phyloP scores from a whole-genome alignment of 345 rosid species.

The Gossypioides kirkii region DNA sequence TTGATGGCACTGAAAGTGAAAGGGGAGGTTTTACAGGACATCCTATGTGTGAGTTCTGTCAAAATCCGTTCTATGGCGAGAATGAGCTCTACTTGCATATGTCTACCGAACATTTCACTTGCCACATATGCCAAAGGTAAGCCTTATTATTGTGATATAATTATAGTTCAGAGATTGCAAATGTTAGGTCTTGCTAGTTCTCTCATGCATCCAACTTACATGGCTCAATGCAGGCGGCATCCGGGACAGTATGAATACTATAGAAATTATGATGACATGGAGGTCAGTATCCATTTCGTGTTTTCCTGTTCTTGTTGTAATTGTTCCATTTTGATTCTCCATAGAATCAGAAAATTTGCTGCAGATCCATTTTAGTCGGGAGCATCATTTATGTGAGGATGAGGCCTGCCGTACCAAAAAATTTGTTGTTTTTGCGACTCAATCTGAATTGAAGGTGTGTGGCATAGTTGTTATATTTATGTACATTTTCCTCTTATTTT shows the following conservation, averaged over 20 bases:
- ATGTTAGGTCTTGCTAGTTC: background rate
- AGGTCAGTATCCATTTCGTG: slow-evolving; percentile 36
- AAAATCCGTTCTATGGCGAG: slow-evolving; percentile 63
- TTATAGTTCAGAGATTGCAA: slow-evolving; percentile 2
- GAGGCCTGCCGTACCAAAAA: slow-evolving; percentile 64
- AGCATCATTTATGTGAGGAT: slow-evolving; percentile 68
- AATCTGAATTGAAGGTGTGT: slow-evolving; percentile 60
- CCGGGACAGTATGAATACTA: slow-evolving; percentile 65
- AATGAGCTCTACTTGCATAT: slow-evolving; percentile 65
- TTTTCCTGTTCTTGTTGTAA: background rate
- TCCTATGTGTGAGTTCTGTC: slow-evolving; percentile 67
- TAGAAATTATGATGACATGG: slow-evolving; percentile 63
- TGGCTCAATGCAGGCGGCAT: slow-evolving; percentile 48
- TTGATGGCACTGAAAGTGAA: slow-evolving; percentile 67
- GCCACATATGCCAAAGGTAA: slow-evolving; percentile 75
- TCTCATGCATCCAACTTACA: background rate
- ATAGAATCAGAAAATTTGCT: background rate
- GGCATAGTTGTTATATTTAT: background rate
- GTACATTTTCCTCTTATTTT: background rate
- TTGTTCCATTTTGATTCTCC: slow-evolving; percentile 13
- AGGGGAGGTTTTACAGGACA: slow-evolving; percentile 74
- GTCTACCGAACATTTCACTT: slow-evolving; percentile 64
- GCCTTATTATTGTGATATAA: background rate
- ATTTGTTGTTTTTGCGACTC: slow-evolving; percentile 55
- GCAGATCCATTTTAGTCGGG: slow-evolving; percentile 62